Conservation (phyloP, 768 basidiomycete species). For the Tulasnella sp. region DNA sequence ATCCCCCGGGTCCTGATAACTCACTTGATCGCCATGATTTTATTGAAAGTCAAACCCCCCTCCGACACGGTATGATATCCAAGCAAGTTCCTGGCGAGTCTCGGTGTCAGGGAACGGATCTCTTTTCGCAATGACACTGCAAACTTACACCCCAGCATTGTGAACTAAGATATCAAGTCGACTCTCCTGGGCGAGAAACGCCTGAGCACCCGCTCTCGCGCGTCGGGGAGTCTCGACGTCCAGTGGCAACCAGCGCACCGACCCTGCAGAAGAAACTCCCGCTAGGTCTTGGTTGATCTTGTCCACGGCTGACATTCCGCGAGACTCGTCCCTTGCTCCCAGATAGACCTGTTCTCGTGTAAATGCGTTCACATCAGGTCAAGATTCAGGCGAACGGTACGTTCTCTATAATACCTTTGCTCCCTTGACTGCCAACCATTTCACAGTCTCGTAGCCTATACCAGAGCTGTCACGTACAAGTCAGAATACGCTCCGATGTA, state of each 20-base stretch:
- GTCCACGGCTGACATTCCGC: slow-evolving; percentile 37
- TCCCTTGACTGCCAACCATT: background rate
- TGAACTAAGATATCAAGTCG: slow-evolving; percentile 52
- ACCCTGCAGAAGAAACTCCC: slow-evolving; percentile 35
- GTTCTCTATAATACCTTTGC: background rate
- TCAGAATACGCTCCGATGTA: background rate
- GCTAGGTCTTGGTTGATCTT: slow-evolving; percentile 28
- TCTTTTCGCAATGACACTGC: too few relatives aligned
- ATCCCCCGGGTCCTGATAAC: background rate
- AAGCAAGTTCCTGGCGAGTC: background rate
- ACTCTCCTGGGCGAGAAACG: slow-evolving; percentile 37
- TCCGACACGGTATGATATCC: too few relatives aligned
- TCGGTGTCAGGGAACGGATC: background rate
- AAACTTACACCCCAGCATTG: slow-evolving; percentile 41
- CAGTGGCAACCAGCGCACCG: slow-evolving; percentile 39
- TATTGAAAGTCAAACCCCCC: background rate
- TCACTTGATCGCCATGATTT: slow-evolving; percentile 11
- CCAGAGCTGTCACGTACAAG: background rate
- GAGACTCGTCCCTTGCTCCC: slow-evolving; percentile 37
- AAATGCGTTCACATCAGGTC: background rate
- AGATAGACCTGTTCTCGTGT: slow-evolving; percentile 30
- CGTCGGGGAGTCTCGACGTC: slow-evolving; percentile 39
- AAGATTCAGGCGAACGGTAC: background rate
- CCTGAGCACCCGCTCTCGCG: slow-evolving; percentile 38
- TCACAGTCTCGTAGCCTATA: background rate